Base-by-base conservation (phyloP, 108 stramenopile genomes). In the Cyclotella baltica region DNA sequence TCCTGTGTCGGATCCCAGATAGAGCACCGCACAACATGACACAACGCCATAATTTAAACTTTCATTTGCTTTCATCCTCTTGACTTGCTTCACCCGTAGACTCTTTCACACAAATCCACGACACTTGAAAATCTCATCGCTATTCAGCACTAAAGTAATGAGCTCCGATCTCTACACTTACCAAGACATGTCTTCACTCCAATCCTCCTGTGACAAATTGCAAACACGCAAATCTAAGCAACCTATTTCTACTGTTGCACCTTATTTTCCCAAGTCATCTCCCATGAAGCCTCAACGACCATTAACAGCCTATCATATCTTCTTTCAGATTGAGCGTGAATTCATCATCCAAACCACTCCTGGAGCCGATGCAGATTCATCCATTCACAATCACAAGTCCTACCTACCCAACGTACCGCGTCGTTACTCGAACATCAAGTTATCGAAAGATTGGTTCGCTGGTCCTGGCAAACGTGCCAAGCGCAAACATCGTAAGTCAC, bases 401-500 rank as follows among this genome's bases (percentile, higher is more conserved):
- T 68, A 52, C 47, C 65, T 76, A 63, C 29, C 65, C 37, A 47
- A 76, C 30, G 75, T 72, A 0, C 82, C 82, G 1, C 46, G 59
- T 18, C 70, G 75, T 16, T 83, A 83, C 71, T 55, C 19, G 25
- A 43, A 35, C 71, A 73, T 76, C 59, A 76, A 68, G 72, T 74
- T 83, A 11, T 53, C 63, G 1, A 68, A 75, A 11, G 75, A 83
- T 62, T 83, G 82, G 82, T 83, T 70, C 53, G 64, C 70, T 20
- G 82, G 82, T 18, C 82, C 82, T 2, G 82, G 82, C 31, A 83
- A 76, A 56, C 75, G 82, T 20, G 55, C 69, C 36, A 83, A 83
- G 43, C 78, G 85, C 63, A 78, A 76, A 56, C 90, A 93, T 77
- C 81, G 92, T 37, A 91, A 91, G 72, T 83, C 85, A 34, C 93